phyloP scores from a whole-genome alignment of 148 eudicot species.

The Dysphania ambrosioides region DNA sequence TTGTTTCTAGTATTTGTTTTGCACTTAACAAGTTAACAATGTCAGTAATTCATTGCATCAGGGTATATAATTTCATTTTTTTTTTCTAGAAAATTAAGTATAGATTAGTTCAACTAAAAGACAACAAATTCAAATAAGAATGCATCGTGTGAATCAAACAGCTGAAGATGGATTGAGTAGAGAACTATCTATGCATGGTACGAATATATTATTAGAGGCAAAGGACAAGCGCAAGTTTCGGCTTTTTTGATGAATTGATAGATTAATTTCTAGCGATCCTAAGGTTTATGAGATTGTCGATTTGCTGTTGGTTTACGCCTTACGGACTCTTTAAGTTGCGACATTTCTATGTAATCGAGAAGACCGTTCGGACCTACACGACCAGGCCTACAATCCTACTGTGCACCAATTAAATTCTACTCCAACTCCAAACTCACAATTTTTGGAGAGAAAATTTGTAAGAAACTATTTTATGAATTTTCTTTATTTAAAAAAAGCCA shows the following conservation, averaged over 20 bases:
- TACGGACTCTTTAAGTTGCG: background rate
- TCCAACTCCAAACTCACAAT: background rate
- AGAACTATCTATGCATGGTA: too few species aligned
- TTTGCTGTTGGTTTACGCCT: background rate
- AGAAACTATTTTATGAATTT: background rate
- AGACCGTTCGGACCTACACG: slow-evolving; percentile 5
- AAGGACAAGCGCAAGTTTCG: slow-evolving; percentile 14
- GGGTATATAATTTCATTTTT: too few species aligned
- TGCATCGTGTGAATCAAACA: too few species aligned
- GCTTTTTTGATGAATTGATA: slow-evolving; percentile 9
- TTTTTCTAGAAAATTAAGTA: too few species aligned
- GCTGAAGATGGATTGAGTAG: too few species aligned
- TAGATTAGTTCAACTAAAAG: too few species aligned
- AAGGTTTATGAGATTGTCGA: background rate
- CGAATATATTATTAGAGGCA: background rate
- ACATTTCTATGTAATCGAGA: background rate
- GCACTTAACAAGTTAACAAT: too few species aligned
- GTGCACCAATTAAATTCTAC: background rate
- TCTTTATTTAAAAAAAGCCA: background rate
- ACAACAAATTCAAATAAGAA: too few species aligned
- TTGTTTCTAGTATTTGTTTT: too few species aligned
- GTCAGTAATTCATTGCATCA: too few species aligned
- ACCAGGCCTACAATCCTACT: slow-evolving; percentile 4
- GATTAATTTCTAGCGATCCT: background rate
- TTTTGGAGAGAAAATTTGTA: background rate